phyloP scores from a whole-genome alignment of 2,329 filamentous ascomycete species.

The Diaporthe caulivora region DNA sequence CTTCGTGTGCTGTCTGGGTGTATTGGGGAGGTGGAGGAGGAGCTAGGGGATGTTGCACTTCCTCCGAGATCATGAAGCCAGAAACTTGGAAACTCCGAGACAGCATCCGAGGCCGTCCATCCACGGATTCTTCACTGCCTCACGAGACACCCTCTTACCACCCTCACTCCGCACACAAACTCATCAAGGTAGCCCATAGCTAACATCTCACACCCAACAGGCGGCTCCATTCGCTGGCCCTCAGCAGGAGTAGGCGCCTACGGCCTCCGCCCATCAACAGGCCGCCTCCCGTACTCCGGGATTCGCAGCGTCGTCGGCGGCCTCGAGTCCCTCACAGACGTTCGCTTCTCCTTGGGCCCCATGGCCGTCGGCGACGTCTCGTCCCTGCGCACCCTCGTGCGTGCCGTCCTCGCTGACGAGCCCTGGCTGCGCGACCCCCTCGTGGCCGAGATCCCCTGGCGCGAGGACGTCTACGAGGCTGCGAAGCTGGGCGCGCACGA shows the following conservation, averaged over 20 bases:
- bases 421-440: conserved; percentile 20
- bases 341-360: conserved; percentile 9
- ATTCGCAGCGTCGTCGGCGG: conserved; percentile 1
- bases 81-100: too few relatives aligned
- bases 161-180: not conserved
- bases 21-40: not conserved
- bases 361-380: not conserved
- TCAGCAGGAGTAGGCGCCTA: conserved; percentile 20
- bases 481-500: not conserved
- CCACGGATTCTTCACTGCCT: not conserved
- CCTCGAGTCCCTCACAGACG: conserved; percentile 11
- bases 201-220: not conserved
- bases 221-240: conserved; percentile 38
- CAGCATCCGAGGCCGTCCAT: too few relatives aligned
- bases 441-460: conserved; percentile 2
- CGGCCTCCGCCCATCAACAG: conserved; percentile 20
- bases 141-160: not conserved
- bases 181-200: accelerated
- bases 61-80: too few relatives aligned
- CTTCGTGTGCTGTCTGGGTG: not conserved
- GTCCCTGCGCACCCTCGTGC: not conserved
- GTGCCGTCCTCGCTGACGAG: not conserved
- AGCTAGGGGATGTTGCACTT: too few relatives aligned
- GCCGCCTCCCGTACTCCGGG: conserved; percentile 20
- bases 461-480: not conserved